Evolutionary conservation across 1,284 basidiomycete genomes (phyloP), one percentile per base, ranked within the genome.

Genomic region (Anthracocystis panici-leucophaei): DNA sequence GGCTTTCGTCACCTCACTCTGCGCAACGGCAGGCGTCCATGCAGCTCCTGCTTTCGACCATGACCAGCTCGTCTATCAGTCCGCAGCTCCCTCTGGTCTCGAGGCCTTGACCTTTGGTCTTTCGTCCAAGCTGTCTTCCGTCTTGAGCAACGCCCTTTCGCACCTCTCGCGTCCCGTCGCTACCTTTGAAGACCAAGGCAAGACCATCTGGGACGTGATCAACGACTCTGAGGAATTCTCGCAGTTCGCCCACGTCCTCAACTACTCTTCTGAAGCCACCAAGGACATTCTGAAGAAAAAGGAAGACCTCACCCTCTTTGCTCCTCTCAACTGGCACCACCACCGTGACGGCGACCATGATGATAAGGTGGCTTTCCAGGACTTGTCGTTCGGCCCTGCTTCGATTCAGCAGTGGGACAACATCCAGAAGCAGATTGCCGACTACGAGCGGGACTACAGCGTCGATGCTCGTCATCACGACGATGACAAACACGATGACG

Each of bases 401-500:
- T 61, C 72, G 4, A 53, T 69, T 9, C 72, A 75, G 27, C 42
- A 53, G 20, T 78, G 75, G 75, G 54, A 60, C 23, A n/a, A 23
- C 3, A 62, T 79, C 33, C 53, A 73, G 53, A 49, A 55, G 25
- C 69, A 72, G 41, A 73, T 81, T 38, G 58, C 71, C 27, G 63
- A 51, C 12, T 73, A 54, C 23, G 75, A 77, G 42, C 33, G 42
- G 12, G 63, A 69, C 49, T 69, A 27, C 41, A 35, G 42, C 46
- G 11, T 33, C 48, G 29, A 35, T 14, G 40, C 49, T 21, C 18
- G 12, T 21, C 64, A 65, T 25, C 54, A 58, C 46, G 7, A 57
- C 8, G 52, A 50, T 11, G 57, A 45, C 18, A 54, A 66, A n/a
- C 57, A 65, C 21, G 60, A 76, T 20, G 88, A 89, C 68, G 87